Conservation (phyloP, 768 basidiomycete genomes). For the Psilocybe tampanensis region DNA sequence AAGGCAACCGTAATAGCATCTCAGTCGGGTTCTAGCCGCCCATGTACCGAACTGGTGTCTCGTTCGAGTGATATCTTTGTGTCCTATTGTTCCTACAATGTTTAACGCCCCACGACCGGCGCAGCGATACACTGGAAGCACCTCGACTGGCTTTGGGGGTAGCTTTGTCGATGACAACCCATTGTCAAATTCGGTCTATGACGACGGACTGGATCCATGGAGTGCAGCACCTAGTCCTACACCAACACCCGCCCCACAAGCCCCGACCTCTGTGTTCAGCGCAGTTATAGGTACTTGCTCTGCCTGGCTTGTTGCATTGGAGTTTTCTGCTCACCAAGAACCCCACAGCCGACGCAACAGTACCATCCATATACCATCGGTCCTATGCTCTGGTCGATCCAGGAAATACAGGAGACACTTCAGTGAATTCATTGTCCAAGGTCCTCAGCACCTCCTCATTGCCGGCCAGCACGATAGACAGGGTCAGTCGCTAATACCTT, state of each 20-base stretch:
- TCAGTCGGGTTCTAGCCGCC: constrained; percentile 5
- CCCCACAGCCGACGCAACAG: constrained; percentile 69
- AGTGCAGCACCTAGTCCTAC: constrained; percentile 73
- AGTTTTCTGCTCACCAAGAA: constrained; percentile 1
- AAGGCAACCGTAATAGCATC: not conserved
- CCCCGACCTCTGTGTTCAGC: constrained; percentile 56
- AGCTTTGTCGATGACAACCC: constrained; percentile 83
- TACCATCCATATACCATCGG: constrained; percentile 75
- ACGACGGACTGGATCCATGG: constrained; percentile 83
- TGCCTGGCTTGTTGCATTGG: not conserved
- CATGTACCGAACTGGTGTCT: constrained; percentile 12
- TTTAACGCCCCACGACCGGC: constrained; percentile 83
- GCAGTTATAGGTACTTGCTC: constrained; percentile 64
- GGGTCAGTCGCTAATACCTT: constrained; percentile 43
- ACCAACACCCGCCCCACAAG: constrained; percentile 58
- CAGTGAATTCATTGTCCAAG: constrained; percentile 81
- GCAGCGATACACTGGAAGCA: constrained; percentile 60
- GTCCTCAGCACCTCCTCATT: constrained; percentile 77
- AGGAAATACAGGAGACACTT: constrained; percentile 72
- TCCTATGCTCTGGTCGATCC: constrained; percentile 77
- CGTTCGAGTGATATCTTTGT: not conserved
- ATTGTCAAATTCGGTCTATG: constrained; percentile 71
- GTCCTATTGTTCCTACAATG: constrained; percentile 44
- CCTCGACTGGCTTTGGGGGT: constrained; percentile 62
- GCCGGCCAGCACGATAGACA: constrained; percentile 82